A percentile compares a stretch with the other conserved stretches of the same genome.
phyloP scores from a whole-genome alignment of 164 flowering plant genomes.

The Annona squamosa region DNA sequence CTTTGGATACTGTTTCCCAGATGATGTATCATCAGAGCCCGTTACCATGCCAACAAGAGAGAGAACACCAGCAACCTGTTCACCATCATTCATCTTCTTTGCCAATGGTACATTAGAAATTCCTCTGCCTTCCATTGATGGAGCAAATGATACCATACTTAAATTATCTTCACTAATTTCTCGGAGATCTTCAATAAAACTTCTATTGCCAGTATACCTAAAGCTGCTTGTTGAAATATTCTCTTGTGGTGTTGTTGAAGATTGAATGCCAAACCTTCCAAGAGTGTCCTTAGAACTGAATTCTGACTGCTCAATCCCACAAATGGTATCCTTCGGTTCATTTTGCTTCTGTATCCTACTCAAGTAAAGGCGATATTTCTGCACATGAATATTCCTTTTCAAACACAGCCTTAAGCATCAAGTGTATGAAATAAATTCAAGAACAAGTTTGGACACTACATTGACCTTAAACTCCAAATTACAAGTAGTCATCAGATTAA shows the following conservation, averaged over 20 bases:
- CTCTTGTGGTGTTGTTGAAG: slow-evolving; percentile 22
- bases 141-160: slow-evolving; percentile 19
- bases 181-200: slow-evolving; percentile 22
- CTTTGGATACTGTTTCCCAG: slow-evolving; percentile 16
- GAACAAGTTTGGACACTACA: not conserved
- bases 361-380: slow-evolving; percentile 93
- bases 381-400: slow-evolving; percentile 23
- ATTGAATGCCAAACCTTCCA: slow-evolving; percentile 33
- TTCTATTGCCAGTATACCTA: slow-evolving; percentile 27
- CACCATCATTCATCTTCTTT: slow-evolving; percentile 18
- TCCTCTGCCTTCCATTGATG: slow-evolving; percentile 23
- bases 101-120: slow-evolving; percentile 25
- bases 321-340: slow-evolving; percentile 33
- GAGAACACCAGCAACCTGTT: slow-evolving; percentile 20
- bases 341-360: slow-evolving; percentile 69
- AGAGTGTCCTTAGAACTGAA: slow-evolving; percentile 33
- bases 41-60: slow-evolving; percentile 23
- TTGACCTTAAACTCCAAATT: not conserved
- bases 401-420: slow-evolving; percentile 7
- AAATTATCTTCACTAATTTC: slow-evolving; percentile 26
- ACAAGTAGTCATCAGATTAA: not conserved
- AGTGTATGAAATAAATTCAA: not conserved
- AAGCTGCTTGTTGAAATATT: slow-evolving; percentile 25
- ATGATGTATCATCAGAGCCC: slow-evolving; percentile 24
- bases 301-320: slow-evolving; percentile 42